A percentile compares a stretch with the other conserved stretches of the same genome.
Evolutionary conservation across 108 stramenopile genomes (phyloP).

Genomic region (Cyclotella choctawhatcheeana): DNA sequence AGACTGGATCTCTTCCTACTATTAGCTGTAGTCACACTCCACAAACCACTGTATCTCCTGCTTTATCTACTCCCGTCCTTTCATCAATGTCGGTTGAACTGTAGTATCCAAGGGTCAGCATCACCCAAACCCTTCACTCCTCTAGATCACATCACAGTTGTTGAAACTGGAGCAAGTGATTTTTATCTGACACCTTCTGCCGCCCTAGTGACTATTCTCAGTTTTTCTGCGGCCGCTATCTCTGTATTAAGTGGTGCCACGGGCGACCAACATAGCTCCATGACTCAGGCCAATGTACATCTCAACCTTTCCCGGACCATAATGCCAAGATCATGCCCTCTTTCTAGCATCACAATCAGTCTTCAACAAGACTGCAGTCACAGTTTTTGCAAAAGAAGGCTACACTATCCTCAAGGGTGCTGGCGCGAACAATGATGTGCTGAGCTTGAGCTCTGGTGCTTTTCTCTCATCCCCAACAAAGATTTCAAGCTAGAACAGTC

Average conservation of each 20-base stretch:
- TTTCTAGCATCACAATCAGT: slow-evolving; percentile 7
- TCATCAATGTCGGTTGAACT: neutral
- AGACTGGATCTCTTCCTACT: no score
- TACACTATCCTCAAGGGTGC: slow-evolving; percentile 4
- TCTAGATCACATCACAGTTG: neutral
- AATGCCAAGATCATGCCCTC: slow-evolving; percentile 23
- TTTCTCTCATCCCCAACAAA: slow-evolving; percentile 4
- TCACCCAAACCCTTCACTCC: neutral
- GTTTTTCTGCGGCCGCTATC: neutral
- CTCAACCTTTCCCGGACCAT: neutral
- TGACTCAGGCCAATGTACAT: neutral
- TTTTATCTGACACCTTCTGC: slow-evolving; percentile 8
- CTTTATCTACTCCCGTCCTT: neutral
- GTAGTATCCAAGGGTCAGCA: neutral
- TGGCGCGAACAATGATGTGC: slow-evolving; percentile 8
- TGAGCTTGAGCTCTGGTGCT: slow-evolving; percentile 8
- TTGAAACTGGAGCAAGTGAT: neutral
- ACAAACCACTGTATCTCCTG: neutral
- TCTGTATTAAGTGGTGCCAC: neutral
- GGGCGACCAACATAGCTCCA: neutral
- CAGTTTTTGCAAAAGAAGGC: neutral
- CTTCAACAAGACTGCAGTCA: slow-evolving; percentile 10
- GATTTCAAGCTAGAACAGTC: neutral
- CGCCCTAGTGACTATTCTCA: neutral
- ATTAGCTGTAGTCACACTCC: no score